Evolutionary conservation across 108 stramenopile species (phyloP).

Genomic region (Seminavis robusta): DNA sequence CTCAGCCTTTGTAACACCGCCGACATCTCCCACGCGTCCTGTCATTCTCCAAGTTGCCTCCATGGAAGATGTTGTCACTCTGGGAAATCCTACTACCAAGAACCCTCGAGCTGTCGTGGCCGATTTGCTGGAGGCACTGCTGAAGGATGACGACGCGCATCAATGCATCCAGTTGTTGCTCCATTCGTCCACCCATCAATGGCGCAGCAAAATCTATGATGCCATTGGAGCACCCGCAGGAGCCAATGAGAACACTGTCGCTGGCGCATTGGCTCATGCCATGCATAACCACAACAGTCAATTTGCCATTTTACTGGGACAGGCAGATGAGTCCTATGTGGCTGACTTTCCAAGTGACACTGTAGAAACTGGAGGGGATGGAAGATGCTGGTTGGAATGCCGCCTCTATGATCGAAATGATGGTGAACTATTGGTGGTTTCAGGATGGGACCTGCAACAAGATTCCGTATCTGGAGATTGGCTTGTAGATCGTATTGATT

Average conservation of each 20-base stretch:
- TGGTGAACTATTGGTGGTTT: constrained; percentile 45
- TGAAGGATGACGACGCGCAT: no score
- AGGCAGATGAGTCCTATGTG: constrained; percentile 16
- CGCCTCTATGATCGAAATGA: constrained; percentile 36
- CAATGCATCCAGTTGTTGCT: constrained; percentile 26
- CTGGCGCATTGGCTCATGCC: constrained; percentile 30
- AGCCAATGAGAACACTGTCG: constrained; percentile 25
- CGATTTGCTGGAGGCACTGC: no score
- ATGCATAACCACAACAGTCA: constrained; percentile 56
- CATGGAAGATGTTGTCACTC: no score
- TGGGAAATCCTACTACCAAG: no score
- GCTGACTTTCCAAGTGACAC: constrained; percentile 52
- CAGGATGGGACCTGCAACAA: constrained; percentile 56
- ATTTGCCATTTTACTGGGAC: constrained; percentile 70
- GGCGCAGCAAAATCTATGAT: constrained; percentile 33
- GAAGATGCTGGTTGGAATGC: constrained; percentile 70
- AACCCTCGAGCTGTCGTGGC: no score
- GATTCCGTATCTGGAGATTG: constrained; percentile 43
- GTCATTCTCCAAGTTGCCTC: no score
- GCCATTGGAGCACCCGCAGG: constrained; percentile 47
- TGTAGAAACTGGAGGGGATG: constrained; percentile 64
- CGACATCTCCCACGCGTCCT: no score
- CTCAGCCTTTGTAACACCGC: no score
- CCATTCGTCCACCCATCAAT: constrained; percentile 27
- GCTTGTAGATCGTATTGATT: constrained; percentile 72